Conservation (phyloP, 371 early-diverging fungal species). For the Haplosporangium sp. region DNA sequence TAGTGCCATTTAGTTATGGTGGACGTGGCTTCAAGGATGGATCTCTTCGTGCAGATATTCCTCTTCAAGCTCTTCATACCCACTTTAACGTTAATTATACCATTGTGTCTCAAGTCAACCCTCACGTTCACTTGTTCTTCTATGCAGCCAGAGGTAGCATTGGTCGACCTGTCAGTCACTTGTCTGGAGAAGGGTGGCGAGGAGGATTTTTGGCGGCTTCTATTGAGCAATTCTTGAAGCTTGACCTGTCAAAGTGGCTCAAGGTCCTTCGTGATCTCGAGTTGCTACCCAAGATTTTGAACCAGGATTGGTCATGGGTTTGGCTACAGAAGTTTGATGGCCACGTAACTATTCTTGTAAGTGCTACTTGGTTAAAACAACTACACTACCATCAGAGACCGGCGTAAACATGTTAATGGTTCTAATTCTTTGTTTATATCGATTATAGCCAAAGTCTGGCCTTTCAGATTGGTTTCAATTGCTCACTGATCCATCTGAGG, state of each 20-base stretch:
- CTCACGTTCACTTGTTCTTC: conserved; percentile 89
- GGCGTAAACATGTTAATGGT: no score
- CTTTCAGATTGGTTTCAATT: conserved; percentile 76
- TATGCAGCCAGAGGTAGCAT: conserved; percentile 81
- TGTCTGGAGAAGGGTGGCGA: conserved; percentile 73
- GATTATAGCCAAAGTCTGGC: conserved; percentile 68
- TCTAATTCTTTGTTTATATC: no score
- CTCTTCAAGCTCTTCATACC: conserved; percentile 77
- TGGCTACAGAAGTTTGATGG: conserved; percentile 93
- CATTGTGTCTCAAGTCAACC: conserved; percentile 91
- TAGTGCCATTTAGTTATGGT: conserved; percentile 79
- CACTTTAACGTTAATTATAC: conserved; percentile 90
- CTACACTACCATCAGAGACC: no score
- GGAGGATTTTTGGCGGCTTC: conserved; percentile 90
- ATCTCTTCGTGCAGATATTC: conserved; percentile 87
- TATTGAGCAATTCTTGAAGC: conserved; percentile 82
- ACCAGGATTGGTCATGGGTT: conserved; percentile 84
- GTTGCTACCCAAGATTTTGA: conserved; percentile 78
- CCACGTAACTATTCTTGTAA: conserved; percentile 84
- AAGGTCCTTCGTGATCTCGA: conserved; percentile 82
- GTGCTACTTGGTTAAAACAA: neutral
- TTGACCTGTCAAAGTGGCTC: conserved; percentile 91
- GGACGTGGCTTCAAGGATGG: conserved; percentile 92
- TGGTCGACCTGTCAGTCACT: conserved; percentile 72
- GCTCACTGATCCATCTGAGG: conserved; percentile 77